Conservation (phyloP, 2,329 filamentous ascomycete species). For the Sclerotinia subarctica region DNA sequence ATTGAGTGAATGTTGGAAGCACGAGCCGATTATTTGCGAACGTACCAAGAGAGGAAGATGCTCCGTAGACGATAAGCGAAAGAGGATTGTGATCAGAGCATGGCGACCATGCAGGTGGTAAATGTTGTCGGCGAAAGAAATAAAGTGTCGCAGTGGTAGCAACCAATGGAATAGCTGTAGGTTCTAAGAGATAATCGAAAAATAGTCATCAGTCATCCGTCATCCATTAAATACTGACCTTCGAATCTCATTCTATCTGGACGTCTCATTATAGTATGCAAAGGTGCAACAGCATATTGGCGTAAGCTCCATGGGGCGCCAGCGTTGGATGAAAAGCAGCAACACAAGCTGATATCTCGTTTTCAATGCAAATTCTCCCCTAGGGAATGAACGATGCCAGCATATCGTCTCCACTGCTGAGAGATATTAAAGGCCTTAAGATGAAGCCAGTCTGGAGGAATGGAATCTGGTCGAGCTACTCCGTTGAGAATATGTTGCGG, state of each 20-base stretch:
- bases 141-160: slow-evolving; percentile 43
- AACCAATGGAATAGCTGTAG: slow-evolving; percentile 43
- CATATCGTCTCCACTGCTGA: slow-evolving; percentile 36
- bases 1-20: slow-evolving; percentile 53
- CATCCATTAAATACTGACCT: slow-evolving; percentile 40
- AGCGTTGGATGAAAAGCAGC: slow-evolving; percentile 50
- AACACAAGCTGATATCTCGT: slow-evolving; percentile 42
- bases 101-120: slow-evolving; percentile 41
- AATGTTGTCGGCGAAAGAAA: slow-evolving; percentile 38
- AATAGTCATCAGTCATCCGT: slow-evolving; percentile 31
- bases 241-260: slow-evolving; percentile 29
- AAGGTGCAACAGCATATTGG: slow-evolving; percentile 55
- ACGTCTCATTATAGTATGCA: slow-evolving; percentile 50
- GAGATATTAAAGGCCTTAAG: slow-evolving; percentile 21
- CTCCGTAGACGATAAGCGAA: slow-evolving; percentile 49
- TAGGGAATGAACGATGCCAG: slow-evolving; percentile 45
- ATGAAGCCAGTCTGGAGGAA: neutral
- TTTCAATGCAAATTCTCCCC: slow-evolving; percentile 43
- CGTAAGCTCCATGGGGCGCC: slow-evolving; percentile 50
- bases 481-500: neutral
- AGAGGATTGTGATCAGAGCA: slow-evolving; percentile 32
- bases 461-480: neutral
- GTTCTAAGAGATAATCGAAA: slow-evolving; percentile 41
- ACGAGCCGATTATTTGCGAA: slow-evolving; percentile 45
- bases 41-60: slow-evolving; percentile 51